These are phyloP conservation scores for Thelephora aurantiotincta DNA, from an alignment of 768 basidiomycete species.

Conservation along the genomic window DNA sequence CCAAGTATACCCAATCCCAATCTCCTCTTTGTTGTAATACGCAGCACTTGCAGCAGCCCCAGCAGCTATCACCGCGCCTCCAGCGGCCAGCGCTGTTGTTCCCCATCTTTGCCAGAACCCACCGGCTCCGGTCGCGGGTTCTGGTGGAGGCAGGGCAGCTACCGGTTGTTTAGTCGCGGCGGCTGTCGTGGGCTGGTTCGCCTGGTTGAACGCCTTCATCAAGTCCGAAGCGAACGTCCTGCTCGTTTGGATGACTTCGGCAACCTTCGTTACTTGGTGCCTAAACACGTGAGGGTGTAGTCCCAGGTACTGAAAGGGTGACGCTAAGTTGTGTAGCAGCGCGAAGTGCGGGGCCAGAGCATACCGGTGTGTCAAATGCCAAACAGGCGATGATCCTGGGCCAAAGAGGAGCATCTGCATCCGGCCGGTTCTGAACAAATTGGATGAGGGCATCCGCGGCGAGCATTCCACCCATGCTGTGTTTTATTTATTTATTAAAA, in stretches of 20 bases:
- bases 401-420: constrained; percentile 61
- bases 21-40: constrained; percentile 67
- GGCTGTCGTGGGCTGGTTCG: constrained; percentile 11
- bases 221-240: constrained; percentile 45
- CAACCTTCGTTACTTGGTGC: constrained; percentile 62
- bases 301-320: constrained; percentile 56
- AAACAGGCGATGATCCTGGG: constrained; percentile 75
- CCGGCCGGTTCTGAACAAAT: constrained; percentile 54
- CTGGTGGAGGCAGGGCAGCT: constrained; percentile 16
- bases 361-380: constrained; percentile 84
- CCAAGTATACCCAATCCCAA: constrained; percentile 58
- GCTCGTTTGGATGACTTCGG: constrained; percentile 54
- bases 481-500: too few relatives aligned
- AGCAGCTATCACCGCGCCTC: constrained; percentile 54
- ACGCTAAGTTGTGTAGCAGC: constrained; percentile 1
- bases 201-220: constrained; percentile 36
- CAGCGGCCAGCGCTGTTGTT: constrained; percentile 56
- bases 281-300: constrained; percentile 80
- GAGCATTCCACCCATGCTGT: constrained; percentile 85
- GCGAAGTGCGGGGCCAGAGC: neutral
- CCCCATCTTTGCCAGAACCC: constrained; percentile 45
- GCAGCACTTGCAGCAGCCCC: constrained; percentile 78
- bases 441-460: constrained; percentile 73
- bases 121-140: constrained; percentile 7
- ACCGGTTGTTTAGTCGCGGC: constrained; percentile 18